Evolutionary conservation across 768 basidiomycete genomes (phyloP), one percentile per base, ranked within the genome.

Genomic region (Lactarius deliciosus): DNA sequence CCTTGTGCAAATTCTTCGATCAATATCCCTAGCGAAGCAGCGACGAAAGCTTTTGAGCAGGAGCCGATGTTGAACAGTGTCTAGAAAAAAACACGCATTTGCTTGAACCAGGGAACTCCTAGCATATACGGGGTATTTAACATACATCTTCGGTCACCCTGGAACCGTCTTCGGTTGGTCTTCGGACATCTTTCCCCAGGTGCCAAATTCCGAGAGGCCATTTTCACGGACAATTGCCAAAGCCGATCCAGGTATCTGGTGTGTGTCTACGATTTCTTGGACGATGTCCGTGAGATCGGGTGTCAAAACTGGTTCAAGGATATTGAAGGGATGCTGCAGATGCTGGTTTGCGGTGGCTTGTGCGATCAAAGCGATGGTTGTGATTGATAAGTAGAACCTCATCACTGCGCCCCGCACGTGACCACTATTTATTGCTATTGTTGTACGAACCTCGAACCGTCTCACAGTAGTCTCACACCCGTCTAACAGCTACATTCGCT

Each of bases 31-130:
- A 81, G 58, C 1, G 79, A 74, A 0, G 74, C 76, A 2, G 75
- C 72, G 7, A 80, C 71, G 72, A 82, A 81, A 6, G 78, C 78
- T 56, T 81, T 79, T 9, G 78, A 79, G 32, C 76, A 75, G 0
- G 78, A 80, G 2, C 70, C 79, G 45, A 80, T 70, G 45, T 70
- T 66, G 65, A 80, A 79, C 34, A 81, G 61, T 0, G 81, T 81
- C 80, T 80, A 47, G 41, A 41, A 45, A 13, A 50, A 34, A 41
- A 65, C 16, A 32, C 28, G 3, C 7, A 13, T 28, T 36, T 9
- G 22, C 15, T 16, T 7, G 28, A n/a, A n/a, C n/a, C n/a, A n/a
- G n/a, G n/a, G n/a, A n/a, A n/a, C n/a, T n/a, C n/a, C n/a, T 16
- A 56, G 54, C n/a, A 54, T 6, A 61, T 16, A 9, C 43, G 61